Percentiles rank a stretch among this genome's conserved stretches.
phyloP scores from a whole-genome alignment of 2,329 filamentous ascomycete genomes.

The Trichoderma sp. region DNA sequence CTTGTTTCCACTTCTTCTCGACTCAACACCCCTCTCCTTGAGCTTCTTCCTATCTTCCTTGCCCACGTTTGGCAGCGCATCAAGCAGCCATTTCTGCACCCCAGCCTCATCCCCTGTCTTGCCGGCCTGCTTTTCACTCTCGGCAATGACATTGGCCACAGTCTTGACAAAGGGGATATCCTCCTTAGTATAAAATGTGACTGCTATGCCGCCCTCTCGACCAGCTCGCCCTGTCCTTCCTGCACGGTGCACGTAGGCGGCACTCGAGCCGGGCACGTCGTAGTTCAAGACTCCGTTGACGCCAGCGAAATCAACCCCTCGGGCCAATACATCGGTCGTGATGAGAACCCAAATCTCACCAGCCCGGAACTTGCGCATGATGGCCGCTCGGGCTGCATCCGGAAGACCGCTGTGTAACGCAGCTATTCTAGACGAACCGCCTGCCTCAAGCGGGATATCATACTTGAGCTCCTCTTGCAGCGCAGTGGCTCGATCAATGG shows the following conservation, averaged over 20 bases:
- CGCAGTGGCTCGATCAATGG: constrained; percentile 84
- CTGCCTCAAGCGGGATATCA: constrained; percentile 87
- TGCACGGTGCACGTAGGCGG: constrained; percentile 89
- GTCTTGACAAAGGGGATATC: constrained; percentile 87
- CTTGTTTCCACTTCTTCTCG: constrained; percentile 50
- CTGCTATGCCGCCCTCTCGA: constrained; percentile 80
- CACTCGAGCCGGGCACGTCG: constrained; percentile 89
- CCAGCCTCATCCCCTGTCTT: constrained; percentile 55
- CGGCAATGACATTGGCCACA: constrained; percentile 88
- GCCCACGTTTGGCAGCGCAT: constrained; percentile 78
- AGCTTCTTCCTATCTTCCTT: constrained; percentile 84
- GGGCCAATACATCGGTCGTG: constrained; percentile 89
- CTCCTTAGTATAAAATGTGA: constrained; percentile 95
- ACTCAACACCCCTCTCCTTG: constrained; percentile 79
- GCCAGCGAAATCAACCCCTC: constrained; percentile 91
- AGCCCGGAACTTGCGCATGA: constrained; percentile 87
- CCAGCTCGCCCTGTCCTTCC: constrained; percentile 90
- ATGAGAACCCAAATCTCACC: constrained; percentile 97
- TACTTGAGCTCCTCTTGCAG: constrained; percentile 89
- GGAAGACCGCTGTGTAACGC: constrained; percentile 87
- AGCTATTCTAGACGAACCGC: constrained; percentile 80
- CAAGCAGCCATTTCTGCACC: constrained; percentile 83
- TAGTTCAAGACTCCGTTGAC: constrained; percentile 98
- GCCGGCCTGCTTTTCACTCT: constrained; percentile 72
- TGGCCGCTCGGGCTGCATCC: constrained; percentile 69